Evolutionary conservation across 805 yeast genomes (phyloP).

Genomic region (Wickerhamomyces mucosus): DNA sequence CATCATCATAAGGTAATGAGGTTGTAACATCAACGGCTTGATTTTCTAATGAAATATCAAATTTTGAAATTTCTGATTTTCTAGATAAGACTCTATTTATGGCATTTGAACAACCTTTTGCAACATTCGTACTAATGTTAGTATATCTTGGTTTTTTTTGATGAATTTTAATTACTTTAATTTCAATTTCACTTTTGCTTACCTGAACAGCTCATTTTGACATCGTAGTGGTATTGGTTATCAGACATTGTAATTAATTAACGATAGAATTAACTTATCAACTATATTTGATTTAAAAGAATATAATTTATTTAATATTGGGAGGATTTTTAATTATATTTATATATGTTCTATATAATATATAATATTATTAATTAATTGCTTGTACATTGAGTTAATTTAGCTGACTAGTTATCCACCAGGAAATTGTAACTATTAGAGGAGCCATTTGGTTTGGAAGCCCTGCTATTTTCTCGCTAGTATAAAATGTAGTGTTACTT

Average conservation of each 20-base stretch:
- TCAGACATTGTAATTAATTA: constrained; percentile 32
- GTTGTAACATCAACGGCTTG: constrained; percentile 79
- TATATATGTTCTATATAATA: too few species aligned
- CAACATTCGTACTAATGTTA: constrained; percentile 3
- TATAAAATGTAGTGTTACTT: too few species aligned
- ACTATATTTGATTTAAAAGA: too few species aligned
- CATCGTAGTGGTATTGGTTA: constrained; percentile 70
- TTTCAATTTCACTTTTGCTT: constrained; percentile 11
- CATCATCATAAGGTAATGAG: constrained; percentile 59
- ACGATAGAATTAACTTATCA: too few species aligned
- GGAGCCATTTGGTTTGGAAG: too few species aligned
- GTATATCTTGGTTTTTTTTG: neutral
- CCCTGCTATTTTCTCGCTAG: too few species aligned
- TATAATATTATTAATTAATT: too few species aligned
- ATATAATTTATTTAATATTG: too few species aligned
- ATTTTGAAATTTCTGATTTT: constrained; percentile 63
- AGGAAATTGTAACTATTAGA: too few species aligned
- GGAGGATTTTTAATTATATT: too few species aligned
- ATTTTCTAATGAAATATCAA: constrained; percentile 66
- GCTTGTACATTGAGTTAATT: too few species aligned
- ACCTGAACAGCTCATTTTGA: constrained; percentile 75
- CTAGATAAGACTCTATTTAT: constrained; percentile 65
- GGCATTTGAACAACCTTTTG: constrained; percentile 72
- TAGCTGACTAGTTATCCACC: too few species aligned
- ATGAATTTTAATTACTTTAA: neutral